phyloP scores from a whole-genome alignment of 1,284 basidiomycete species.

The Tilletia horrida region DNA sequence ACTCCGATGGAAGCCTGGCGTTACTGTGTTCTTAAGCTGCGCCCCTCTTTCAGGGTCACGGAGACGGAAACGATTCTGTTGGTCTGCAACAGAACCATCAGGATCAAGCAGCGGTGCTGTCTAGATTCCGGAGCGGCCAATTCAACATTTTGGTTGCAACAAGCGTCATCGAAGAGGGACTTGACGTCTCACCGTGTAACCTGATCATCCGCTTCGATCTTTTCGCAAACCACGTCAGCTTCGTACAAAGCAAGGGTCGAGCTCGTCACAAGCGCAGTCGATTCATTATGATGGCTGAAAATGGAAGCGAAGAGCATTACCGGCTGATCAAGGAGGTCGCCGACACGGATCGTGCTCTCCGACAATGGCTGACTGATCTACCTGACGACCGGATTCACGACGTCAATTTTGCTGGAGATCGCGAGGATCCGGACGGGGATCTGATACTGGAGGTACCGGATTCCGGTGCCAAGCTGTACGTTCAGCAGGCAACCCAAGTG shows the following conservation, averaged over 20 bases:
- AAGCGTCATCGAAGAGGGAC: conserved; percentile 41
- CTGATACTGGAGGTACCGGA: conserved; percentile 2
- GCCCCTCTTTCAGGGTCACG: neutral
- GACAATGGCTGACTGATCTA: conserved; percentile 4
- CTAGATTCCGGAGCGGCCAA: conserved; percentile 30
- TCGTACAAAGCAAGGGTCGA: conserved; percentile 37
- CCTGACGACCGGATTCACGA: conserved; percentile 14
- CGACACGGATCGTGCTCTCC: conserved; percentile 3
- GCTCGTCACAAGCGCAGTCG: conserved; percentile 30
- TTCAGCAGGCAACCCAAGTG: neutral
- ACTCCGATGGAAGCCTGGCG: neutral
- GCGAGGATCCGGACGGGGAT: neutral
- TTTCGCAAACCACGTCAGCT: conserved; percentile 37
- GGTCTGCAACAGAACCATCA: conserved; percentile 15
- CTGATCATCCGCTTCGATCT: conserved; percentile 44
- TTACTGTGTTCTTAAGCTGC: neutral
- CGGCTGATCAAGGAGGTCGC: conserved; percentile 20
- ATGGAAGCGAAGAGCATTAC: conserved; percentile 24
- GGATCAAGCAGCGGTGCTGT: conserved; percentile 33
- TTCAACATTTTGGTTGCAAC: conserved; percentile 44
- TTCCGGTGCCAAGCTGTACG: neutral
- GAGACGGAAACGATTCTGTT: neutral
- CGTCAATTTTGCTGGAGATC: neutral
- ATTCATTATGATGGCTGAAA: conserved; percentile 36
- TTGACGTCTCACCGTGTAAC: conserved; percentile 41